Percentiles rank a stretch among this genome's conserved stretches.
Evolutionary conservation across 2,329 filamentous ascomycete genomes (phyloP).

Genomic region (Onygenales sp.): DNA sequence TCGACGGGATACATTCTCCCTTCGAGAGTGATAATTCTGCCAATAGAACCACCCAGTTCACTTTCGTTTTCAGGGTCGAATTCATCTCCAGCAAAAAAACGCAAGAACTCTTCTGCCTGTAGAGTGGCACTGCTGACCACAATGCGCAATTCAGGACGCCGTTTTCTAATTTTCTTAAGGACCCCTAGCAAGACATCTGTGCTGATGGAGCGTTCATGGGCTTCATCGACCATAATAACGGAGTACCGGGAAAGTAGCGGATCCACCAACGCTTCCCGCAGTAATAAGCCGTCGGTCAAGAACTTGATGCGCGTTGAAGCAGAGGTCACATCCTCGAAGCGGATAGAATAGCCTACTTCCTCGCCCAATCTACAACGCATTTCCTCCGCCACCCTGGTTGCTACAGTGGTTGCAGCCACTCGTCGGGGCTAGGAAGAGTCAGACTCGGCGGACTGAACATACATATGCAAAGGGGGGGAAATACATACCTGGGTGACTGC

Average conservation of each 20-base stretch:
- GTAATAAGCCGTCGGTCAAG: slow-evolving; percentile 81
- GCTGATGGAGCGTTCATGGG: slow-evolving; percentile 85
- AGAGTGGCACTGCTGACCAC: slow-evolving; percentile 90
- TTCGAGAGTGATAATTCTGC: slow-evolving; percentile 72
- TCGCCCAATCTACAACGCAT: slow-evolving; percentile 77
- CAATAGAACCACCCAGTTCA: slow-evolving; percentile 34
- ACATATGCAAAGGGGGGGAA: background rate
- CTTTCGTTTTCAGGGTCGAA: slow-evolving; percentile 23
- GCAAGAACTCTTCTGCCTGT: slow-evolving; percentile 75
- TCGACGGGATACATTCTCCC: slow-evolving; percentile 86
- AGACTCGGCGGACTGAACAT: slow-evolving; percentile 3
- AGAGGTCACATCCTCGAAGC: slow-evolving; percentile 85
- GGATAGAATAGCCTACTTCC: slow-evolving; percentile 86
- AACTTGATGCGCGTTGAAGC: slow-evolving; percentile 84
- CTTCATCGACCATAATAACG: slow-evolving; percentile 95
- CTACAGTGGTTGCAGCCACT: slow-evolving; percentile 85
- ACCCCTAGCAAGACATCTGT: slow-evolving; percentile 85
- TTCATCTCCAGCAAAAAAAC: slow-evolving; percentile 59
- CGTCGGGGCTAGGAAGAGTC: slow-evolving; percentile 58
- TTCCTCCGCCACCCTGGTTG: slow-evolving; percentile 81
- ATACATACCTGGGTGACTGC: slow-evolving; percentile 76
- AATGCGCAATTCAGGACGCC: slow-evolving; percentile 70
- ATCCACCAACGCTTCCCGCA: slow-evolving; percentile 87
- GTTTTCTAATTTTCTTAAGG: slow-evolving; percentile 79
- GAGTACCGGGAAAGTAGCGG: slow-evolving; percentile 85